phyloP scores from a whole-genome alignment of 306 rosid genomes.

The Cyclanthera cordifolia region DNA sequence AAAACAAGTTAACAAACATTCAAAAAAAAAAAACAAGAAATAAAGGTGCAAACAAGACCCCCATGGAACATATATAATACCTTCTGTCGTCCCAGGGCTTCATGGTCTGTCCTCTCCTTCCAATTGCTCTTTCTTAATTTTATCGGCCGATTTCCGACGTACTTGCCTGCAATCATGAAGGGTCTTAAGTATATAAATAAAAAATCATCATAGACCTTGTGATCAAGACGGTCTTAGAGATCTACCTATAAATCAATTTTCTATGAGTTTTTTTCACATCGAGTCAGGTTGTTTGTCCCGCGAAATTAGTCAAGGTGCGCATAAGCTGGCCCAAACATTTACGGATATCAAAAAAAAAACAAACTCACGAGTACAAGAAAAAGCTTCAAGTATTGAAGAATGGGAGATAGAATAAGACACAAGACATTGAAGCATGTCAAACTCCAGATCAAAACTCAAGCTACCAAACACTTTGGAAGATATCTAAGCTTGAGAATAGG shows the following conservation, averaged over 20 bases:
- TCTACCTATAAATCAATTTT: too few species aligned
- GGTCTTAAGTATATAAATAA: neutral
- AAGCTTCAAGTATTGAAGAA: neutral
- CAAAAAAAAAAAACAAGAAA: neutral
- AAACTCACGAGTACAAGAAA: too few species aligned
- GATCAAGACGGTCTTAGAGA: too few species aligned
- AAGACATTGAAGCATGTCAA: neutral
- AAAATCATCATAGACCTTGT: too few species aligned
- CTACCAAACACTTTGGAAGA: neutral
- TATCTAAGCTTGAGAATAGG: neutral
- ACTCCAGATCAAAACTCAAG: neutral
- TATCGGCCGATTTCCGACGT: conserved; percentile 91
- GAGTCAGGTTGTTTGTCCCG: too few species aligned
- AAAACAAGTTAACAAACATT: neutral
- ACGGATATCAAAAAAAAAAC: too few species aligned
- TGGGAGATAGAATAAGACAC: neutral
- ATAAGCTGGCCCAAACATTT: too few species aligned
- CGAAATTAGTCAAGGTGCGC: too few species aligned
- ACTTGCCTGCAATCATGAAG: conserved; percentile 51
- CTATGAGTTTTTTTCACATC: too few species aligned
- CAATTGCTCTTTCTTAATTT: conserved; percentile 92
- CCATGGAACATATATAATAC: conserved; percentile 17
- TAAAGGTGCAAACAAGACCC: neutral
- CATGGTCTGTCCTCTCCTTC: conserved; percentile 81
- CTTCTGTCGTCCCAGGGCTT: conserved; percentile 68